These are phyloP conservation scores for Hypoxylon sp. DNA, from an alignment of 2,329 filamentous ascomycete genomes.

Conservation along the genomic window DNA sequence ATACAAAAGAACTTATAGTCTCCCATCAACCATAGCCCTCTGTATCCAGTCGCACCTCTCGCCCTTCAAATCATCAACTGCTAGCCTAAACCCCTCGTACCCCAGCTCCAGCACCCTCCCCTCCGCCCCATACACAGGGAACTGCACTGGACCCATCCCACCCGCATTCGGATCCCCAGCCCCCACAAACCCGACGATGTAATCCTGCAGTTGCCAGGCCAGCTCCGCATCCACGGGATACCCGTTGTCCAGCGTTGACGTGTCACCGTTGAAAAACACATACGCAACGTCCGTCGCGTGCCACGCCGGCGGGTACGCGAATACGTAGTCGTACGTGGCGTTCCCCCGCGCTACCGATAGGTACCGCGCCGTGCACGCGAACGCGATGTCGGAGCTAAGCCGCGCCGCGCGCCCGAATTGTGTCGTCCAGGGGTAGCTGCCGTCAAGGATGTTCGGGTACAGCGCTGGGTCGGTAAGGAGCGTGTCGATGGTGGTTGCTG, in stretches of 20 bases:
- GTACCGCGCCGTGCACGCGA: slow-evolving; percentile 68
- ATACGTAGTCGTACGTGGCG: slow-evolving; percentile 66
- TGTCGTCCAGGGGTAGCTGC: slow-evolving; percentile 61
- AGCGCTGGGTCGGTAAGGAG: slow-evolving; percentile 57
- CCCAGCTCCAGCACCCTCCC: slow-evolving; percentile 44
- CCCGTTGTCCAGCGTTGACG: slow-evolving; percentile 48
- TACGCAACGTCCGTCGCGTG: slow-evolving; percentile 68
- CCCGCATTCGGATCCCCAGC: slow-evolving; percentile 53
- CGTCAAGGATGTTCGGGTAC: slow-evolving; percentile 61
- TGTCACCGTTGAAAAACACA: slow-evolving; percentile 64
- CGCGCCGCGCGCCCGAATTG: slow-evolving; percentile 60
- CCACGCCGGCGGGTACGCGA: slow-evolving; percentile 65
- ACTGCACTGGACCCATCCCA: slow-evolving; percentile 28
- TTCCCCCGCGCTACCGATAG: slow-evolving; percentile 63
- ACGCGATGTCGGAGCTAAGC: slow-evolving; percentile 60
- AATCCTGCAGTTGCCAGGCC: slow-evolving; percentile 56
- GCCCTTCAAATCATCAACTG: slow-evolving; percentile 51
- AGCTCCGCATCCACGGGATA: slow-evolving; percentile 51
- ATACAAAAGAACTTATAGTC: too few species aligned
- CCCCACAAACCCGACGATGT: slow-evolving; percentile 55
- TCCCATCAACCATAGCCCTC: slow-evolving; percentile 49
- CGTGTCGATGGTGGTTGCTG: slow-evolving; percentile 55
- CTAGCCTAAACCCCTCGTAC: slow-evolving; percentile 31
- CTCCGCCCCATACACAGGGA: slow-evolving; percentile 48
- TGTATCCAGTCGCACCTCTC: slow-evolving; percentile 55